These are phyloP conservation scores for Chrysoporthe austroafricana DNA, from an alignment of 2,329 filamentous ascomycete genomes.

Conservation along the genomic window DNA sequence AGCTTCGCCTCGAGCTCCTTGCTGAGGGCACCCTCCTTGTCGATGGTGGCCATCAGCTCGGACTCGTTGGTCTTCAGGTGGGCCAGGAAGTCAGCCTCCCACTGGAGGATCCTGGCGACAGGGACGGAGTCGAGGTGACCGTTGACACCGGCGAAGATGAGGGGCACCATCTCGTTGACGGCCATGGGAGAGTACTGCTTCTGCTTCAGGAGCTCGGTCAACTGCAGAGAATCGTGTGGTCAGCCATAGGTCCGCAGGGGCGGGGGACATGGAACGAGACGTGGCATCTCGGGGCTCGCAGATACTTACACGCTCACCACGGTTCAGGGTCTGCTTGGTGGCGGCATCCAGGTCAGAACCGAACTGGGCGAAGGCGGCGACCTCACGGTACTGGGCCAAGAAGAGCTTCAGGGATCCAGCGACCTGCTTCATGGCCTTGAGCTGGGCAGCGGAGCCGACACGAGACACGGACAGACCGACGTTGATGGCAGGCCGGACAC, in stretches of 20 bases:
- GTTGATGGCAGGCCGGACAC: slow-evolving; percentile 99
- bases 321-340: slow-evolving; percentile 96
- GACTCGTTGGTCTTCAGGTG: slow-evolving; percentile 91
- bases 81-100: slow-evolving; percentile 92
- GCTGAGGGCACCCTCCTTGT: slow-evolving; percentile 94
- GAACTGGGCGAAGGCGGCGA: slow-evolving; percentile 99
- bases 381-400: slow-evolving; percentile 99
- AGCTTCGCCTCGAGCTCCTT: slow-evolving; percentile 88
- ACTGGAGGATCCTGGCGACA: slow-evolving; percentile 86
- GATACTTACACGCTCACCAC: slow-evolving; percentile 92
- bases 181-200: slow-evolving; percentile 99
- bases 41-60: slow-evolving; percentile 82
- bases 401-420: slow-evolving; percentile 99
- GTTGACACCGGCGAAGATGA: slow-evolving; percentile 99
- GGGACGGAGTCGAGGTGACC: slow-evolving; percentile 88
- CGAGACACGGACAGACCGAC: slow-evolving; percentile 99
- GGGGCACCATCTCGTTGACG: slow-evolving; percentile 99
- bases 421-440: slow-evolving; percentile 99
- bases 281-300: background rate
- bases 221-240: slow-evolving; percentile 46
- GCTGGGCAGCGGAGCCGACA: slow-evolving; percentile 98
- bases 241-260: slow-evolving; percentile 27
- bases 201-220: slow-evolving; percentile 99
- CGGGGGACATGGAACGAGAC: background rate
- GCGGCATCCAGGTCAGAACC: slow-evolving; percentile 98